phyloP scores from a whole-genome alignment of 1,284 basidiomycete species.

The Ganoderma boninense region DNA sequence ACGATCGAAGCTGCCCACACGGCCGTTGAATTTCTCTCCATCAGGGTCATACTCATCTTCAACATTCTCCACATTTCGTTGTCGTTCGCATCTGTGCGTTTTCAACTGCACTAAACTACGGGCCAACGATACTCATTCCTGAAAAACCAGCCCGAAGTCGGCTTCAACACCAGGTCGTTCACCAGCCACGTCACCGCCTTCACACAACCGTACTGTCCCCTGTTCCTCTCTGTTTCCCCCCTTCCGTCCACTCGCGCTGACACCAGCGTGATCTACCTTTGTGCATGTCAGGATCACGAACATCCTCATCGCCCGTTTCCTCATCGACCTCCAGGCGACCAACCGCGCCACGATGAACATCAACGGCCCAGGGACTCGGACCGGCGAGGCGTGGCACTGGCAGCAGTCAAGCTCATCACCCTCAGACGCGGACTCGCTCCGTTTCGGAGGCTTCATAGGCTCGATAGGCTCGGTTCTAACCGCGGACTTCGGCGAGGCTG shows the following conservation, averaged over 20 bases:
- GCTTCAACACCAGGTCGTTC: neutral
- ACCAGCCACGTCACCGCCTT: neutral
- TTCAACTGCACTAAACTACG: neutral
- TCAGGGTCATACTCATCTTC: neutral
- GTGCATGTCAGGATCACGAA: neutral
- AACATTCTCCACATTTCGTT: neutral
- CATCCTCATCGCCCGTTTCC: constrained; percentile 1
- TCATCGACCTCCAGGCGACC: constrained; percentile 3
- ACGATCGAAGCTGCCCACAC: neutral
- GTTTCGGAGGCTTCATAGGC: neutral
- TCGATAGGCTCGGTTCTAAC: neutral
- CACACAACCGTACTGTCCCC: constrained; percentile 1
- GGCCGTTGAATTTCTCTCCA: neutral
- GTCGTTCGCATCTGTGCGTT: neutral
- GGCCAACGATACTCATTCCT: neutral
- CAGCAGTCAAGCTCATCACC: neutral
- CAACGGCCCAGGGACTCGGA: neutral
- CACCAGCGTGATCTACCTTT: neutral
- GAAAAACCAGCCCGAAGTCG: neutral
- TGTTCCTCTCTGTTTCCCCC: neutral
- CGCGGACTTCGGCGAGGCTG: neutral
- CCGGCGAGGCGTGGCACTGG: neutral
- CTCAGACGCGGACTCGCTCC: neutral
- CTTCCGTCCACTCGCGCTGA: neutral
- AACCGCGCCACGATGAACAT: neutral